Evolutionary conservation across 2,329 filamentous ascomycete species (phyloP), one percentile per base, ranked within the genome.

Genomic region (Colletotrichum sp.): DNA sequence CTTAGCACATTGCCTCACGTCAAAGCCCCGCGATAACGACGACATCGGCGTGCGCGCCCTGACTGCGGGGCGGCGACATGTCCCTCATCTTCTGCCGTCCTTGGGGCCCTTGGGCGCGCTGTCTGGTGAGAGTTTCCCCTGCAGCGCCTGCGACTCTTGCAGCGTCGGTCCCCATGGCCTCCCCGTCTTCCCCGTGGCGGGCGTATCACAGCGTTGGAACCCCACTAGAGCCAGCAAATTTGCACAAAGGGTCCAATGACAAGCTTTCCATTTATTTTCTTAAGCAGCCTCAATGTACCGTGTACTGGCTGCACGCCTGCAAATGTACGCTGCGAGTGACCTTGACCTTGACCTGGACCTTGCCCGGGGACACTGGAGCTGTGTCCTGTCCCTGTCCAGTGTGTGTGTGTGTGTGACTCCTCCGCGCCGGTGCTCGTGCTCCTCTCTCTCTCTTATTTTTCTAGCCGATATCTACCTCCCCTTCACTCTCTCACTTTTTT

Each of bases 401-500:
- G 13, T 34, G 32, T 15, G 36, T 16, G 52, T 64, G 52, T 59
- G 63, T 76, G 70, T 76, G 73, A 76, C 73, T 76, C 73, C 44
- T 52, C 44, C 44, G 70, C 66, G 64, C 44, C 55, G 55, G 28
- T 28, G 65, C 62, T 64, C 71, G 68, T 60, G 36, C 75, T 75
- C 59, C 18, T 44, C 9, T 44, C 18, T 44, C 59, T 62, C 16
- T 15, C 16, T 32, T 71, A 30, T 77, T 77, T 79, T 72, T 65
- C 68, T 66, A 67, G 60, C 69, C 70, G 68, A 68, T 65, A 55
- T 71, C 66, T 70, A 44, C 59, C 77, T 75, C 68, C 57, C 63
- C 39, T 52, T 34, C n/a, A 15, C 49, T 69, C 72, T 63, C 62
- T 36, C 68, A 57, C 68, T 70, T 79, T 80, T 78, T 78, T 79